Evolutionary conservation across 148 eudicot genomes (phyloP), one percentile per base, ranked within the genome.

Genomic region (Rhododendron ovatum): DNA sequence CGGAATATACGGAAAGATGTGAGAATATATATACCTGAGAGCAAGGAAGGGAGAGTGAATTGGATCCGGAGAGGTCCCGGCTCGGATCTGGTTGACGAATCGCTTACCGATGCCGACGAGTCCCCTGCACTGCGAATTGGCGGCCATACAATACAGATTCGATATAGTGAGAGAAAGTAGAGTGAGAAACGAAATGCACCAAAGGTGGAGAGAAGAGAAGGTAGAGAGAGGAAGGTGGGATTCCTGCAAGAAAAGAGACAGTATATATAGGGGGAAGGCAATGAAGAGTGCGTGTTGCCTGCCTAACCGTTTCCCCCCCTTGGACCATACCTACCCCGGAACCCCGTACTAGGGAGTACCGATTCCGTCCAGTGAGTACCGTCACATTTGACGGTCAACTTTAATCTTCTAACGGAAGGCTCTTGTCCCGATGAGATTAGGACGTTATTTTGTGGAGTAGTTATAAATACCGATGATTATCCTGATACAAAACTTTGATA

Each of bases 81-180:
- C 85, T n/a, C 77, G 82, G 88, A 89, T 89, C 90, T 90, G 93
- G 87, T 69, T 57, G 22, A 89, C 59, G 13, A 92, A 86, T 61
- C 88, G 89, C 81, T 91, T 88, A 13, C 90, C 91, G 53, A 88
- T 78, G 85, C 73, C 85, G 78, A 82, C 90, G 83, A 91, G 77
- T 90, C 83, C 88, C 67, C 92, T 87, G 50, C 85, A 63, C 53
- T 86, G 87, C 85, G 87, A 90, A 87, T 87, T 87, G 84, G 93
- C 90, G 89, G 93, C 93, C 93, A 91, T 91, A 87, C 88, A 90
- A 90, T 69, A 83, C 24, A 17, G 57, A 75, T 83, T 57, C 37
- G 55, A n/a, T 67, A 4, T 43, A 83, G 76, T 43, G 85, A 83
- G 85, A 69, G 78, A 83, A 28, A 67, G 35, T 53, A 24, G 53